A percentile compares a stretch with the other conserved stretches of the same genome.
Evolutionary conservation across 805 yeast genomes (phyloP).

Genomic region (Candida verbasci): DNA sequence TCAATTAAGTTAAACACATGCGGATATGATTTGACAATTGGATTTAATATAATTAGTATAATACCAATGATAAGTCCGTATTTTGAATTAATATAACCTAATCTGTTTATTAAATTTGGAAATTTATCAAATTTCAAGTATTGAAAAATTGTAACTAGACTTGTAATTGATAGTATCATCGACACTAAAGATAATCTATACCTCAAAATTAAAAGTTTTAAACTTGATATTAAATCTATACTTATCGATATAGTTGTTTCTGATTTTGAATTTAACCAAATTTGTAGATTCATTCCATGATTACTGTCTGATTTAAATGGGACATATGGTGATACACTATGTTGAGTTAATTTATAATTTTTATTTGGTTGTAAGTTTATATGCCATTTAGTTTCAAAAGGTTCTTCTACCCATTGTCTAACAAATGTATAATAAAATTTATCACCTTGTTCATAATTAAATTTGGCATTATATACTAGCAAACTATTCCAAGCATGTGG

Average conservation of each 20-base stretch:
- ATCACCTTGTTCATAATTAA: constrained; percentile 11
- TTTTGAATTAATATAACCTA: constrained; percentile 22
- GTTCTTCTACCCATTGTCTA: constrained; percentile 61
- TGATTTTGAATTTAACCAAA: constrained; percentile 43
- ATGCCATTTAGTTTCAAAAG: constrained; percentile 79
- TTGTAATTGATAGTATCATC: constrained; percentile 59
- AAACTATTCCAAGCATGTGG: constrained; percentile 60
- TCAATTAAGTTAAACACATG: constrained; percentile 41
- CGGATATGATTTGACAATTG: constrained; percentile 36
- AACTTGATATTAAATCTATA: constrained; percentile 54
- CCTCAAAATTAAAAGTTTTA: constrained; percentile 67
- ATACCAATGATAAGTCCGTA: constrained; percentile 19
- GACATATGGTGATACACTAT: constrained; percentile 67
- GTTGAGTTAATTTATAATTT: constrained; percentile 23
- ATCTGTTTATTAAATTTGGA: constrained; percentile 32
- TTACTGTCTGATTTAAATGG: constrained; percentile 43
- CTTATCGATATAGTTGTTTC: constrained; percentile 31
- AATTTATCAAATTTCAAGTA: constrained; percentile 36
- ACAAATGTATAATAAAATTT: constrained; percentile 54
- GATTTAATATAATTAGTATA: constrained; percentile 33
- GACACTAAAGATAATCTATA: constrained; percentile 74
- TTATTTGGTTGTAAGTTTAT: constrained; percentile 35
- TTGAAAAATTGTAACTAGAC: constrained; percentile 53
- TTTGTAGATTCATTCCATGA: constrained; percentile 35
- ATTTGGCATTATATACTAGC: constrained; percentile 44